Base-by-base conservation (phyloP, 2,329 filamentous ascomycete species). In the Hypoxylon sp. region DNA sequence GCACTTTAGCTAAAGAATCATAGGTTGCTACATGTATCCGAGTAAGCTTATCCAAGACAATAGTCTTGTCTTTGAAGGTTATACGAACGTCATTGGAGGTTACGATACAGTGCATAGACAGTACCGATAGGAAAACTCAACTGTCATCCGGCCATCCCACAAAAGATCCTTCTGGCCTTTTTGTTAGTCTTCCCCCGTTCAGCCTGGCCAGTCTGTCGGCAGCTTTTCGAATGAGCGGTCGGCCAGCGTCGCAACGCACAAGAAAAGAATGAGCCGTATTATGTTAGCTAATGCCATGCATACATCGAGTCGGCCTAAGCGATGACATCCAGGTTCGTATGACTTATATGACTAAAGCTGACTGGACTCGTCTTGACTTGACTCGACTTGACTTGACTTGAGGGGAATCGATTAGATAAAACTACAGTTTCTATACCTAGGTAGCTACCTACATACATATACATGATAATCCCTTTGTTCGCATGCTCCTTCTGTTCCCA, bases 401-500 rank as follows among this genome's bases (percentile, higher is more conserved):
- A 53, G 38, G 7, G 46, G 38, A 38, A 33, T 45, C 26, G 16
- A 53, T 26, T 45, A 26, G 22, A 53, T 60, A 46, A 11, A 33
- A 46, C 33, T 36, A 40, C 51, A 24, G 50, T 22, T 45, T 46
- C 26, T 56, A 65, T 67, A n/a, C n/a, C n/a, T n/a, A n/a, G n/a
- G n/a, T n/a, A n/a, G n/a, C n/a, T n/a, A n/a, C n/a, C n/a, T n/a
- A n/a, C n/a, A n/a, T n/a, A 26, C 24, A 26, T 26, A 6, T 26
- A 26, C 3, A 26, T 57, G 61, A 67, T 59, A 64, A 54, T 58
- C 48, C 36, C 60, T 53, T 50, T 49, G 38, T 61, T 58, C 54
- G 44, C 56, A 64, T 61, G 44, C 49, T 67, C 53, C 61, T 67
- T 65, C 65, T 67, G n/a, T 54, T 57, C 42, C 20, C 28, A 64